Percentiles rank a stretch among this genome's conserved stretches.
Evolutionary conservation across 23 red algal genomes (phyloP).

Genomic region (Gracilaria gracilis): DNA sequence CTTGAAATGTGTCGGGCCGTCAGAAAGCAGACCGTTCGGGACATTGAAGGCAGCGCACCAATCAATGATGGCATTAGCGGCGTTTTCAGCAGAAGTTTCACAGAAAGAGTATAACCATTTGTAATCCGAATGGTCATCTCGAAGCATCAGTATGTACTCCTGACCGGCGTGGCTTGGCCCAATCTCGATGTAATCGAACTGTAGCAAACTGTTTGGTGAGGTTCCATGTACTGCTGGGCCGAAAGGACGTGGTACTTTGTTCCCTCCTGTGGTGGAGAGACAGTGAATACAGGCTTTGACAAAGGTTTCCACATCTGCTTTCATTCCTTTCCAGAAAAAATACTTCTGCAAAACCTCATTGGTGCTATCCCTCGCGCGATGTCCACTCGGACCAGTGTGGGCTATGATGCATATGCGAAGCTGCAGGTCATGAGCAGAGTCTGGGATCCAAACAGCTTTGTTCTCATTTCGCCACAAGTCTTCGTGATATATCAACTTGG

Average conservation of each 20-base stretch:
- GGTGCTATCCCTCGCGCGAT: neutral
- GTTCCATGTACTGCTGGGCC: neutral
- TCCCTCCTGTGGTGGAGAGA: neutral
- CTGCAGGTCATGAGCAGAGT: neutral
- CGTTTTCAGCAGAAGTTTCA: neutral
- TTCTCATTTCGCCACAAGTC: neutral
- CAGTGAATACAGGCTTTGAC: neutral
- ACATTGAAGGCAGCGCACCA: constrained; percentile 8
- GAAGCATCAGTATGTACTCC: neutral
- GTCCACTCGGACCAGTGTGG: neutral
- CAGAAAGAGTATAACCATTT: neutral
- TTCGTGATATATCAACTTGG: too few relatives aligned
- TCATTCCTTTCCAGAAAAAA: neutral
- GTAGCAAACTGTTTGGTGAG: neutral
- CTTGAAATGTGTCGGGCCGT: neutral
- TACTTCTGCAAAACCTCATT: neutral
- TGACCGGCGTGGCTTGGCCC: neutral
- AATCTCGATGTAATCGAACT: constrained; percentile 13
- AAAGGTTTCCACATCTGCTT: neutral
- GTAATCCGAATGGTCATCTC: constrained; percentile 3
- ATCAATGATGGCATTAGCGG: neutral
- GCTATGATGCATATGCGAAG: constrained; percentile 8
- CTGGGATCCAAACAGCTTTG: neutral
- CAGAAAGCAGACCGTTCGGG: neutral
- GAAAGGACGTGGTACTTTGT: neutral